Conservation (phyloP, 1,284 basidiomycete species). For the Caloboletus firmus region DNA sequence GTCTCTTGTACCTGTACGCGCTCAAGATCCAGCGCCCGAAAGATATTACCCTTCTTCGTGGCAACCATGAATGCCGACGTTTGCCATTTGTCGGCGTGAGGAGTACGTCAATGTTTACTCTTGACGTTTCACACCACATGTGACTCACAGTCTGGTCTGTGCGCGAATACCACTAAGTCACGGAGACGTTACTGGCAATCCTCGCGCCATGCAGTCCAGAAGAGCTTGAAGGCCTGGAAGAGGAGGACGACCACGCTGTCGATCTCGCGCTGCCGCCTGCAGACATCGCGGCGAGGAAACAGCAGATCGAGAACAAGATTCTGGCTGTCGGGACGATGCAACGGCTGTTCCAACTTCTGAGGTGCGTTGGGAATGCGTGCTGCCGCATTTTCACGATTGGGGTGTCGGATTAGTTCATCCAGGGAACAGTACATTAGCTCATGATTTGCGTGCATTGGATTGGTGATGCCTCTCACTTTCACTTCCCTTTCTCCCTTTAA, state of each 20-base stretch:
- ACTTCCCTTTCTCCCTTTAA: background rate
- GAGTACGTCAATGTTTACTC: slow-evolving; percentile 55
- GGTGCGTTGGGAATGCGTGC: slow-evolving; percentile 47
- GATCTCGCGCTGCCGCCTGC: slow-evolving; percentile 41
- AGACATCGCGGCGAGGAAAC: slow-evolving; percentile 52
- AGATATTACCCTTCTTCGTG: slow-evolving; percentile 87
- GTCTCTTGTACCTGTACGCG: slow-evolving; percentile 85
- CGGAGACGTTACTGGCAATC: slow-evolving; percentile 96
- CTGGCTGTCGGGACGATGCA: slow-evolving; percentile 92
- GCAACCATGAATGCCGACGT: slow-evolving; percentile 97
- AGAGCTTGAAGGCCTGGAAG: slow-evolving; percentile 77
- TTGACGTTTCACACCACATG: background rate
- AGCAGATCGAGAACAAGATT: slow-evolving; percentile 95
- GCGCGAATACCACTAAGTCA: slow-evolving; percentile 52
- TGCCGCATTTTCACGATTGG: background rate
- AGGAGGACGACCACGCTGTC: slow-evolving; percentile 39
- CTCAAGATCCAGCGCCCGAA: slow-evolving; percentile 95
- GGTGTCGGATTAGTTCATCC: background rate
- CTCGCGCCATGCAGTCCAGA: slow-evolving; percentile 93
- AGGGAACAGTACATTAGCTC: background rate
- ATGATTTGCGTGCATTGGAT: background rate
- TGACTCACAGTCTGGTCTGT: background rate
- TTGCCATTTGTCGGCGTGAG: slow-evolving; percentile 97
- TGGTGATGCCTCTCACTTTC: background rate
- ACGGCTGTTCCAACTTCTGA: slow-evolving; percentile 83